Evolutionary conservation across 106 monocot genomes (phyloP).

Genomic region (Chionographis japonica): DNA sequence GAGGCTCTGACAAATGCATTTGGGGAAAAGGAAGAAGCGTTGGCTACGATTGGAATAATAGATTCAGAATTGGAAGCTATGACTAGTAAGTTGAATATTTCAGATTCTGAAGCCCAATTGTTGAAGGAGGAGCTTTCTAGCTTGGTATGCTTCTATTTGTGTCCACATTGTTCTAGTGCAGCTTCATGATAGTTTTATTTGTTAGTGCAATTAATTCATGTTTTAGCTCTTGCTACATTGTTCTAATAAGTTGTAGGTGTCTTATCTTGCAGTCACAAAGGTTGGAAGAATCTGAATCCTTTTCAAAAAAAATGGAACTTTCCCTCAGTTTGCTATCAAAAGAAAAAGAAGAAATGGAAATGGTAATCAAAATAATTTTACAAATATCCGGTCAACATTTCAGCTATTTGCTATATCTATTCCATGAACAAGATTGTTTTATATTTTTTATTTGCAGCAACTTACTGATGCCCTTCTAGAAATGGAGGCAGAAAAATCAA

Average conservation of each 20-base stretch:
- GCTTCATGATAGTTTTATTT: neutral
- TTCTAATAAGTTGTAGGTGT: neutral
- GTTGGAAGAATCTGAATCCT: slow-evolving; percentile 46
- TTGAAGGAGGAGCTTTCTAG: slow-evolving; percentile 46
- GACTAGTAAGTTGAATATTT: slow-evolving; percentile 31
- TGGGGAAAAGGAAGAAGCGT: slow-evolving; percentile 66
- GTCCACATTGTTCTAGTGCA: neutral
- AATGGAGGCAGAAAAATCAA: slow-evolving; percentile 71
- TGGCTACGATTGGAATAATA: slow-evolving; percentile 19
- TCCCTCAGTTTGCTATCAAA: slow-evolving; percentile 38
- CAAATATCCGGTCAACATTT: no score
- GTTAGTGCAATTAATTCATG: neutral
- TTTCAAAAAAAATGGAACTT: slow-evolving; percentile 33
- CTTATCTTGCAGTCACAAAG: slow-evolving; percentile 39
- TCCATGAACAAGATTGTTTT: neutral
- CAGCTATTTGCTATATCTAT: neutral
- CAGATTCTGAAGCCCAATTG: slow-evolving; percentile 45
- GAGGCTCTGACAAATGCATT: slow-evolving; percentile 36
- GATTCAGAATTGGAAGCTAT: slow-evolving; percentile 46
- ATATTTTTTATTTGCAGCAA: slow-evolving; percentile 50
- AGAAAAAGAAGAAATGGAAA: slow-evolving; percentile 86
- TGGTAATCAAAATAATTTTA: slow-evolving; percentile 34
- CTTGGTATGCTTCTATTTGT: slow-evolving; percentile 28
- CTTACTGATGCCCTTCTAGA: slow-evolving; percentile 84
- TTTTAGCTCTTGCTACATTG: neutral